Evolutionary conservation across 1,139 yeast genomes (phyloP).

Genomic region (Casaregolazyma lundiana): DNA sequence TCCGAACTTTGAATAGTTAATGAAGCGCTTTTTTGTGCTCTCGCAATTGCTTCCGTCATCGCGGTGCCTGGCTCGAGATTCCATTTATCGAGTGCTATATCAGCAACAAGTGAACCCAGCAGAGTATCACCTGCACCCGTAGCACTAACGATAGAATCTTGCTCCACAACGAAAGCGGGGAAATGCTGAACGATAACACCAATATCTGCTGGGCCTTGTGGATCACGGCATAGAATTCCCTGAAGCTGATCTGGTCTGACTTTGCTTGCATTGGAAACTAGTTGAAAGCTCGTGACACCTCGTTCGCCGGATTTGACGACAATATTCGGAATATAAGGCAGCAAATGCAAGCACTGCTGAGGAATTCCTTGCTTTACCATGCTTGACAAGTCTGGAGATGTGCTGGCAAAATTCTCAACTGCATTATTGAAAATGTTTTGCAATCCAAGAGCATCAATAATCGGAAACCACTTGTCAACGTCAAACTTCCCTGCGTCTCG

Average conservation of each 20-base stretch:
- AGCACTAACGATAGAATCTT: slow-evolving; percentile 43
- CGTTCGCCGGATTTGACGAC: slow-evolving; percentile 62
- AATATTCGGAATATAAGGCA: slow-evolving; percentile 70
- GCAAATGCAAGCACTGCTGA: slow-evolving; percentile 63
- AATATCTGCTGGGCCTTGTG: slow-evolving; percentile 21
- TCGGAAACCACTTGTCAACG: slow-evolving; percentile 67
- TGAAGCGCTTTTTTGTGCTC: slow-evolving; percentile 55
- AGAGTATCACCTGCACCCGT: slow-evolving; percentile 72
- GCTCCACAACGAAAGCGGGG: slow-evolving; percentile 32
- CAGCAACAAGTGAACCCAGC: slow-evolving; percentile 47
- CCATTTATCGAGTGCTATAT: slow-evolving; percentile 28
- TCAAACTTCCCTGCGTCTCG: slow-evolving; percentile 50
- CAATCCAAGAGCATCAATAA: slow-evolving; percentile 57
- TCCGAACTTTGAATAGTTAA: slow-evolving; percentile 38
- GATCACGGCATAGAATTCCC: slow-evolving; percentile 10
- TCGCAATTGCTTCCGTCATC: slow-evolving; percentile 35
- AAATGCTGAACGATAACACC: slow-evolving; percentile 65
- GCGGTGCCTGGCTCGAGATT: slow-evolving; percentile 19
- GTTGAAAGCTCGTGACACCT: slow-evolving; percentile 55
- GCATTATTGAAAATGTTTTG: slow-evolving; percentile 44
- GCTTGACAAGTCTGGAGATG: slow-evolving; percentile 28
- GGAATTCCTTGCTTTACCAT: slow-evolving; percentile 47
- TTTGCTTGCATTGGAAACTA: slow-evolving; percentile 25
- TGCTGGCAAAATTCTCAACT: slow-evolving; percentile 33
- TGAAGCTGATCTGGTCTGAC: slow-evolving; percentile 14